These are phyloP conservation scores for Licmophora abbreviata DNA, from an alignment of 108 stramenopile genomes.

Conservation along the genomic window DNA sequence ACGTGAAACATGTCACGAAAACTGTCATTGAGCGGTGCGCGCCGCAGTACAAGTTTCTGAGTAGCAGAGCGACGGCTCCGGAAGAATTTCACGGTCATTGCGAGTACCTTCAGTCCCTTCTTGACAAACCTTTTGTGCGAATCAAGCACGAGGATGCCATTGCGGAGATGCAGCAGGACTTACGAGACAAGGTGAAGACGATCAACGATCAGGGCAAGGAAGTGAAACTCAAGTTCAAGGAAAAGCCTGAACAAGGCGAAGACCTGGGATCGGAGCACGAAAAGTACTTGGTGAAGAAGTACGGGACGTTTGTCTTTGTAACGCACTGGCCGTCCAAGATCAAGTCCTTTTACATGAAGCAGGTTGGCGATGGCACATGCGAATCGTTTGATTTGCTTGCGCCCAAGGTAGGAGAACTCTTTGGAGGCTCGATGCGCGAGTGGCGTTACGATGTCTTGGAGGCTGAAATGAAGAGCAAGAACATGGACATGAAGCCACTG, in stretches of 20 bases:
- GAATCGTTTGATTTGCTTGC: slow-evolving; percentile 77
- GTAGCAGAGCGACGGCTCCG: slow-evolving; percentile 56
- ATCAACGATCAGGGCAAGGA: too few relatives aligned
- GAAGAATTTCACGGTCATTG: slow-evolving; percentile 42
- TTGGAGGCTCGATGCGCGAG: slow-evolving; percentile 77
- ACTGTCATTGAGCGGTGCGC: slow-evolving; percentile 83
- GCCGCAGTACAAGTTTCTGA: slow-evolving; percentile 87
- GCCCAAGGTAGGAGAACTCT: slow-evolving; percentile 75
- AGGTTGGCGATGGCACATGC: slow-evolving; percentile 69
- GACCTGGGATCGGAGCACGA: slow-evolving; percentile 77
- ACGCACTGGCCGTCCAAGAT: slow-evolving; percentile 79
- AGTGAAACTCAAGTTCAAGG: slow-evolving; percentile 25
- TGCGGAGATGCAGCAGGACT: neutral
- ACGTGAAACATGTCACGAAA: slow-evolving; percentile 84
- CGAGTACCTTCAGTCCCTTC: slow-evolving; percentile 51
- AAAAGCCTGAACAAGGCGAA: slow-evolving; percentile 56
- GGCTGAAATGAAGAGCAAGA: slow-evolving; percentile 37
- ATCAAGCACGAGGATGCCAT: neutral
- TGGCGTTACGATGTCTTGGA: slow-evolving; percentile 43
- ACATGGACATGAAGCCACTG: slow-evolving; percentile 40
- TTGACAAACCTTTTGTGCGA: slow-evolving; percentile 61
- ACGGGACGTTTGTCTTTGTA: slow-evolving; percentile 54
- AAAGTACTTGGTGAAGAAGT: slow-evolving; percentile 62
- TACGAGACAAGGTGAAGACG: neutral
- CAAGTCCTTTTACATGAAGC: slow-evolving; percentile 86